phyloP scores from a whole-genome alignment of 106 monocot genomes.

The Narthecium ossifragum region DNA sequence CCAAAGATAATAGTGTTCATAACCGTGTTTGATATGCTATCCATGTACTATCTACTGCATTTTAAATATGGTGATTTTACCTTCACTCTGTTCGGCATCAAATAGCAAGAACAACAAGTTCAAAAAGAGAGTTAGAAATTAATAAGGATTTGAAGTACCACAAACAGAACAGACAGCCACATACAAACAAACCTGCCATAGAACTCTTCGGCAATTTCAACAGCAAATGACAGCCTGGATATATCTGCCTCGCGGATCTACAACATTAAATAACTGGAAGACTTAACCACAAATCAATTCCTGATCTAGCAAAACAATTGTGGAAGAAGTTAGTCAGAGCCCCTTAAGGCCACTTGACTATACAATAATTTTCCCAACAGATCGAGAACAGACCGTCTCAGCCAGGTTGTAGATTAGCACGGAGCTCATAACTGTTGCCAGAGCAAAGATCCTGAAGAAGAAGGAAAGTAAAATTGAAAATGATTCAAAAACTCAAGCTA shows the following conservation, averaged over 20 bases:
- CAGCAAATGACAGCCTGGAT: slow-evolving; percentile 91
- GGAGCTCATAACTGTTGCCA: slow-evolving; percentile 90
- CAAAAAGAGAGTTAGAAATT: slow-evolving; percentile 28
- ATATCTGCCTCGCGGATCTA: slow-evolving; percentile 89
- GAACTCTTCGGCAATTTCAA: slow-evolving; percentile 99
- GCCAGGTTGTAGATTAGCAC: slow-evolving; percentile 79
- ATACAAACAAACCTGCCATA: slow-evolving; percentile 71
- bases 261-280: slow-evolving; percentile 5
- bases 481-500: too few relatives aligned
- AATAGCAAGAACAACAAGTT: slow-evolving; percentile 2
- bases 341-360: slow-evolving; percentile 1
- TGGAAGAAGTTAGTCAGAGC: slow-evolving; percentile 12
- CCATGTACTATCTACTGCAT: too few relatives aligned
- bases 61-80: slow-evolving; percentile 29
- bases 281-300: not conserved
- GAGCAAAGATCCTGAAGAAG: slow-evolving; percentile 80
- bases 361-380: slow-evolving; percentile 9
- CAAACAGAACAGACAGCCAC: not conserved
- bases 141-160: slow-evolving; percentile 6
- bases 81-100: slow-evolving; percentile 65
- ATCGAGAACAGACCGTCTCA: slow-evolving; percentile 67
- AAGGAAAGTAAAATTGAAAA: not conserved
- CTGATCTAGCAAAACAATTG: not conserved
- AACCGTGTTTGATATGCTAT: too few relatives aligned
- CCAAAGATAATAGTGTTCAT: slow-evolving; percentile 1